Evolutionary conservation across 495 filamentous ascomycete species (phyloP), one percentile per base, ranked within the genome.

Genomic region (Xanthoparmelia taractica): DNA sequence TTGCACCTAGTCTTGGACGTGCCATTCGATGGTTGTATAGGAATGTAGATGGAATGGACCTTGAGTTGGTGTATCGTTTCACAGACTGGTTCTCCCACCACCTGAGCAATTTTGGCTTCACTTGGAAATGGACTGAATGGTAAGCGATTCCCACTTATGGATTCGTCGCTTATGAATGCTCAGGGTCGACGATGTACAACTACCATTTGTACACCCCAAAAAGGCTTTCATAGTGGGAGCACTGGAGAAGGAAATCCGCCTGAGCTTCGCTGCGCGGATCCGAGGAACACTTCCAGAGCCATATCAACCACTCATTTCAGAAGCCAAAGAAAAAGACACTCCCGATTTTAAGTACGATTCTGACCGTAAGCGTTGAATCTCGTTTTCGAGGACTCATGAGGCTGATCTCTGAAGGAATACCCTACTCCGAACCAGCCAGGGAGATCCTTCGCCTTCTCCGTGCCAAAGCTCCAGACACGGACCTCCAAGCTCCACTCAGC

Each of bases 91-190:
- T 99, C 69, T 82, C 92, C 18, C 95, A 99, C 70, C 94, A 99
- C 77, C 73, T 99, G 67, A 96, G 91, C 74, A 99, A 99, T 76
- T 99, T 97, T 69, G 94, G 96, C 45, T 99, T 97, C 69, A 94
- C 95, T 5, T 99, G 94, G 94, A 97, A 97, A 76, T 99, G 94
- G 94, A 87, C 87, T 25, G 94, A 99, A 76, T 99, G 94, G 94
- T 86, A 71, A 73, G 80, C 73, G 34, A 38, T 57, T 54, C 15
- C 23, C 60, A 13, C 15, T 3, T 23, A 15, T 52, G 29, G 17
- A 48, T 50, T 48, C 11, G 23, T 20, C 37, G 20, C 66, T 63
- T 50, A 61, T 34, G 15, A 54, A 29, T 45, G 13, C 48, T 48
- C 55, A 87, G 85, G 85, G 83, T 88, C 61, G 91, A 95, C 45